A percentile compares a stretch with the other conserved stretches of the same genome.
Evolutionary conservation across 1,284 basidiomycete genomes (phyloP).

Genomic region (Papiliotrema fonsecae): DNA sequence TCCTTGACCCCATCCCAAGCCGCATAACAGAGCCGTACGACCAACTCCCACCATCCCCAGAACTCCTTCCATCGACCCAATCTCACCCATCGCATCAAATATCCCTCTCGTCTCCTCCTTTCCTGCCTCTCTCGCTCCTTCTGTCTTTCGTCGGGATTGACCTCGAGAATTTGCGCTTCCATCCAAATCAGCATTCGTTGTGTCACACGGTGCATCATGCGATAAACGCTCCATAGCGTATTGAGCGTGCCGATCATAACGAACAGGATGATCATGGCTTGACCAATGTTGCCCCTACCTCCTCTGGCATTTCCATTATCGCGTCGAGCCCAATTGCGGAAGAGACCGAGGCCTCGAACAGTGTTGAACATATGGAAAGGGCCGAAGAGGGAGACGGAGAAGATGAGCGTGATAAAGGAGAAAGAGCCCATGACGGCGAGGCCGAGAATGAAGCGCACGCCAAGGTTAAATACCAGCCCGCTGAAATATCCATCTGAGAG

Average conservation of each 20-base stretch:
- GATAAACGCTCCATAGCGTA: conserved; percentile 32
- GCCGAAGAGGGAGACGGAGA: conserved; percentile 37
- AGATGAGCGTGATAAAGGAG: conserved; percentile 38
- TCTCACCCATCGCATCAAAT: not conserved
- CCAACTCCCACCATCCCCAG: conserved; percentile 4
- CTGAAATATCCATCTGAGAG: conserved; percentile 1
- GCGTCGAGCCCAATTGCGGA: conserved; percentile 18
- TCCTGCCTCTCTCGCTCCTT: conserved; percentile 1
- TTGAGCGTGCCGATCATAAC: conserved; percentile 39
- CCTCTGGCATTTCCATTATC: conserved; percentile 5
- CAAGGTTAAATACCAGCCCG: conserved; percentile 9
- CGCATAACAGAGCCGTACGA: not conserved
- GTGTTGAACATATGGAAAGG: conserved; percentile 42
- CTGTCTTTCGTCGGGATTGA: conserved; percentile 1
- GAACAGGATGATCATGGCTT: conserved; percentile 27
- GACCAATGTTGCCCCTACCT: conserved; percentile 13
- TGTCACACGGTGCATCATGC: conserved; percentile 18
- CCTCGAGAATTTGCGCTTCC: conserved; percentile 34
- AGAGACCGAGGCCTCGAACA: conserved; percentile 30
- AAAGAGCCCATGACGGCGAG: conserved; percentile 42
- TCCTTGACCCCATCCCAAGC: not conserved
- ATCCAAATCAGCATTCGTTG: conserved; percentile 28
- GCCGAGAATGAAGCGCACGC: conserved; percentile 38
- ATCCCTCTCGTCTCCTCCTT: not conserved
- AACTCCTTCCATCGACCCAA: not conserved